Percentiles rank a stretch among this genome's conserved stretches.
Evolutionary conservation across 1,139 yeast genomes (phyloP).

Genomic region (Kurtzmaniella quercitrusa): DNA sequence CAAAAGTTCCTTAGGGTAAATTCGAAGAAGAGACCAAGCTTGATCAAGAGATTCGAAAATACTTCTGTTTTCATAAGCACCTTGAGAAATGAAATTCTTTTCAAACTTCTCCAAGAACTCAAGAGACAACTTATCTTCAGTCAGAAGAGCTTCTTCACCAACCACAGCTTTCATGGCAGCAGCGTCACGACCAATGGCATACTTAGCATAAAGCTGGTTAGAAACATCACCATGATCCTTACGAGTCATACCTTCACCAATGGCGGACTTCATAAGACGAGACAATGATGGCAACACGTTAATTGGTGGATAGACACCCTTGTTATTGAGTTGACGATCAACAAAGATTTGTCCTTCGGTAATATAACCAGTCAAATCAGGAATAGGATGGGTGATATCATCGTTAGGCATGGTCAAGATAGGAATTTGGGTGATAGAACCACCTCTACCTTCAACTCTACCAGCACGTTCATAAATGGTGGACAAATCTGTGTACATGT

Average conservation of each 20-base stretch:
- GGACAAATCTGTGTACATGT: conserved; percentile 98
- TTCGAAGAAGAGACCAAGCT: conserved; percentile 97
- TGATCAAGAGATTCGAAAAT: conserved; percentile 93
- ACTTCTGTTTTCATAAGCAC: conserved; percentile 92
- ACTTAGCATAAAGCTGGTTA: conserved; percentile 96
- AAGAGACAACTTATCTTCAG: conserved; percentile 93
- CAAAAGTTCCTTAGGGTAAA: conserved; percentile 97
- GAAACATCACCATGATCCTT: conserved; percentile 99
- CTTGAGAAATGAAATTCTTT: conserved; percentile 90
- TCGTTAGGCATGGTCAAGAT: conserved; percentile 99
- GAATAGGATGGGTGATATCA: conserved; percentile 99
- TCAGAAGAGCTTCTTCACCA: conserved; percentile 98
- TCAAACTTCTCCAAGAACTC: conserved; percentile 98
- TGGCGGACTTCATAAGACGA: conserved; percentile 98
- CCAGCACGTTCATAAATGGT: conserved; percentile 99
- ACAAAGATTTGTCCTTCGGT: conserved; percentile 98
- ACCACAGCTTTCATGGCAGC: conserved; percentile 99
- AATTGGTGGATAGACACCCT: conserved; percentile 98
- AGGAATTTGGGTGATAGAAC: conserved; percentile 98
- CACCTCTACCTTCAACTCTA: conserved; percentile 99
- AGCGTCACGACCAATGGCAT: conserved; percentile 99
- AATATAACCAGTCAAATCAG: conserved; percentile 98
- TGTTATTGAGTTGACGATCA: conserved; percentile 93
- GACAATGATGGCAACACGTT: conserved; percentile 96
- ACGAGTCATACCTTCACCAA: conserved; percentile 99